These are phyloP conservation scores for Aureobasidium sp. DNA, from an alignment of 2,329 filamentous ascomycete species.

Conservation along the genomic window DNA sequence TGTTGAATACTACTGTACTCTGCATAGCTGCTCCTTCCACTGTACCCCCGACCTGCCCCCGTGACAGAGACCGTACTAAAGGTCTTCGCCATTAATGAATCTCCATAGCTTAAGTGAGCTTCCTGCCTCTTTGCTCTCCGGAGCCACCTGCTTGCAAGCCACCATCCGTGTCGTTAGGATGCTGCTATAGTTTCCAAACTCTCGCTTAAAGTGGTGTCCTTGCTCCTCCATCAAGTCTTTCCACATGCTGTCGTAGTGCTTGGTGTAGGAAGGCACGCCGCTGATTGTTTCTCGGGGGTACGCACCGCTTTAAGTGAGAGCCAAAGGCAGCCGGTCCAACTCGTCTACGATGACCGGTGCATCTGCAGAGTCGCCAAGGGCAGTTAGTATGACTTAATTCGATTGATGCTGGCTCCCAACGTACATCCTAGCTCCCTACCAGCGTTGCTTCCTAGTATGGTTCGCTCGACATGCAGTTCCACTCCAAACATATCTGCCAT, in stretches of 20 bases:
- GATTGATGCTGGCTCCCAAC: background rate
- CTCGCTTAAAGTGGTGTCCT: background rate
- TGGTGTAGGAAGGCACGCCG: background rate
- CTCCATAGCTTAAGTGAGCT: background rate
- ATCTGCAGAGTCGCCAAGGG: background rate
- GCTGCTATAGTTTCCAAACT: background rate
- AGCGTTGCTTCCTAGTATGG: background rate
- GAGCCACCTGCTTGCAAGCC: slow-evolving; percentile 23
- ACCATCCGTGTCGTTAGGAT: slow-evolving; percentile 27
- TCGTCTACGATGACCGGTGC: background rate
- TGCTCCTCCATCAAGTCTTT: background rate
- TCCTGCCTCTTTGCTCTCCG: background rate
- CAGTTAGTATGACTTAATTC: background rate
- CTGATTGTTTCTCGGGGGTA: background rate
- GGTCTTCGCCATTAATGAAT: background rate
- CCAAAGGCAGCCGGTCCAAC: background rate
- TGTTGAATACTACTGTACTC: background rate
- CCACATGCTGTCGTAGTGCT: background rate
- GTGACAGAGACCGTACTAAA: background rate
- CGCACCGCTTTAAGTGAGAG: background rate
- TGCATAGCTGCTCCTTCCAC: background rate
- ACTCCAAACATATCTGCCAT: background rate
- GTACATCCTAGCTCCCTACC: background rate
- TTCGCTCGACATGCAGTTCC: background rate
- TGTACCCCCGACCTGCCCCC: background rate